Evolutionary conservation across 306 rosid genomes (phyloP).

Genomic region (Lathyrus oleraceus): DNA sequence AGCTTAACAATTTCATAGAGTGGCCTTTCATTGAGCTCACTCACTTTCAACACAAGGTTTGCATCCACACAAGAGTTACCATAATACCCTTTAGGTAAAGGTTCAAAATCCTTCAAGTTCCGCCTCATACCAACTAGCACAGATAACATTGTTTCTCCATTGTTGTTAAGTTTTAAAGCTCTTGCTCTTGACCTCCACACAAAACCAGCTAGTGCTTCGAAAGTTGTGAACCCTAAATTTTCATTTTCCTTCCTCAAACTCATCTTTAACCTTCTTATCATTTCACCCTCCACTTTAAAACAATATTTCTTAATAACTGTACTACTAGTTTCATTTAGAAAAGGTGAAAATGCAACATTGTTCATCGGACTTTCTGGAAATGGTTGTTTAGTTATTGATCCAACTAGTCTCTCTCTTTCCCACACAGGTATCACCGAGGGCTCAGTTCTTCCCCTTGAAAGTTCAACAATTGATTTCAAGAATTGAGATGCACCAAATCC

Average conservation of each 20-base stretch:
- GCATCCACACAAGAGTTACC: conserved; percentile 38
- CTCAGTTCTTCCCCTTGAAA: conserved; percentile 41
- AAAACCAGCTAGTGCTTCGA: conserved; percentile 40
- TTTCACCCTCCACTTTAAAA: background rate
- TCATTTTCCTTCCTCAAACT: conserved; percentile 23
- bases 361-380: background rate
- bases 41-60: conserved; percentile 19
- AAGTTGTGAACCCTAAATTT: conserved; percentile 29
- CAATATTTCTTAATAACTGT: background rate
- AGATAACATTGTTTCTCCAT: conserved; percentile 16
- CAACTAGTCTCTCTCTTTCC: conserved; percentile 46
- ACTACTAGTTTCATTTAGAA: conserved; percentile 5
- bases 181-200: conserved; percentile 43
- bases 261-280: conserved; percentile 36
- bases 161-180: conserved; percentile 2
- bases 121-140: conserved; percentile 30
- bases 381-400: conserved; percentile 17
- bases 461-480: conserved; percentile 21
- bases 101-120: conserved; percentile 21
- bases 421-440: conserved; percentile 51
- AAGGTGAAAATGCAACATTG: conserved; percentile 38
- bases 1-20: conserved; percentile 28
- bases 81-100: conserved; percentile 48
- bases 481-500: background rate
- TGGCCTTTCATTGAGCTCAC: conserved; percentile 24